Evolutionary conservation across 1,284 basidiomycete genomes (phyloP).

Genomic region (Inonotus hispidus): DNA sequence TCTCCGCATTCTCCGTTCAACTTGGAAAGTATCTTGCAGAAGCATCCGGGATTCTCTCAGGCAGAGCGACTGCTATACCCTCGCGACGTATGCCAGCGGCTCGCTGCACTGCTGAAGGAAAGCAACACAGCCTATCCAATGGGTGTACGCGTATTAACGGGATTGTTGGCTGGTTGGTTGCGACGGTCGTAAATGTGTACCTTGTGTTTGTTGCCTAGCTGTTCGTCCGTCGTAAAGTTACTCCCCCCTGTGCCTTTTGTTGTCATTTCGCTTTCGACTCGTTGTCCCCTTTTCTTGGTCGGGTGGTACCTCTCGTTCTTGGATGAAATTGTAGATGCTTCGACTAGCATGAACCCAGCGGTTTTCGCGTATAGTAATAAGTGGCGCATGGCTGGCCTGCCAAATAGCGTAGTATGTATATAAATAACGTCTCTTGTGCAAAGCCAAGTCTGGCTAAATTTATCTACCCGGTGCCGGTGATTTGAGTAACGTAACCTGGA

Average conservation of each 20-base stretch:
- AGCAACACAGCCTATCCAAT: conserved; percentile 72
- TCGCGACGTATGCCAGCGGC: conserved; percentile 59
- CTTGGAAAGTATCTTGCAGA: conserved; percentile 45
- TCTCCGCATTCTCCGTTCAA: conserved; percentile 6
- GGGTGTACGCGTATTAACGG: conserved; percentile 68
- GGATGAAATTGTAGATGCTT: not conserved
- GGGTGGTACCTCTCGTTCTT: not conserved
- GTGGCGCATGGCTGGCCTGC: not conserved
- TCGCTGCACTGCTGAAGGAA: conserved; percentile 63
- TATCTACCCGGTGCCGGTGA: no score
- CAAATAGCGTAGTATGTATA: no score
- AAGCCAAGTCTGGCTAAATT: no score
- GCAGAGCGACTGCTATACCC: conserved; percentile 80
- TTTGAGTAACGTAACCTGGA: no score
- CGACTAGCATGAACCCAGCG: not conserved
- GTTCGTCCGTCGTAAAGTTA: not conserved
- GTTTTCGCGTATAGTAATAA: not conserved
- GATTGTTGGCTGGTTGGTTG: conserved; percentile 75
- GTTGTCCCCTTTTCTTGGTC: not conserved
- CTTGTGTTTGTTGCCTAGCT: not conserved
- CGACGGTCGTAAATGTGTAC: conserved; percentile 26
- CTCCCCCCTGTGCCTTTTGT: not conserved
- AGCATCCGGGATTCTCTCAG: conserved; percentile 75
- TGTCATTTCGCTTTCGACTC: not conserved
- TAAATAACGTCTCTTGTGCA: no score